These are phyloP conservation scores for Xylaria palmicola DNA, from an alignment of 495 filamentous ascomycete genomes.

Conservation along the genomic window DNA sequence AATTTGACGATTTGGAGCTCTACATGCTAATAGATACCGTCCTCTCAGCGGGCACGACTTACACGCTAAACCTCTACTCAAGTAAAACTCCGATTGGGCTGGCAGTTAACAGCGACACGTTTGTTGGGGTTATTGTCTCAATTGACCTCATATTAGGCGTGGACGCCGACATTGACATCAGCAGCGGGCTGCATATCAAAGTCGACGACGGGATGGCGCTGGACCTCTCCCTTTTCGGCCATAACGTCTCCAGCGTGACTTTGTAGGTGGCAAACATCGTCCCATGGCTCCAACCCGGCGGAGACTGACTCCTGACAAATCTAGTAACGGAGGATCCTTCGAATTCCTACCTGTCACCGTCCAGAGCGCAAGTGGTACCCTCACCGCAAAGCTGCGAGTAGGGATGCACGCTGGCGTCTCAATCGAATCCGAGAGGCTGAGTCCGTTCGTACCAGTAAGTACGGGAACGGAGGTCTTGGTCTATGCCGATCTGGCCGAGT, in stretches of 20 bases:
- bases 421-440: constrained; percentile 23
- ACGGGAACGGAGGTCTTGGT: constrained; percentile 48
- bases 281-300: background rate
- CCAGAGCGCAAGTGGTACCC: constrained; percentile 36
- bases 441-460: constrained; percentile 20
- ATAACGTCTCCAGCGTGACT: constrained; percentile 44
- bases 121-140: constrained; percentile 43
- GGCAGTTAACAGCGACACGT: constrained; percentile 33
- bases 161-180: constrained; percentile 47
- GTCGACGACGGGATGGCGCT: constrained; percentile 46
- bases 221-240: constrained; percentile 44
- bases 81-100: constrained; percentile 46
- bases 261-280: constrained; percentile 35
- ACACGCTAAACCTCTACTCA: constrained; percentile 48
- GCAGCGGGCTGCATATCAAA: constrained; percentile 52
- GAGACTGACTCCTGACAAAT: constrained; percentile 1
- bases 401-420: constrained; percentile 46
- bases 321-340: constrained; percentile 51
- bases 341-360: constrained; percentile 57
- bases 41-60: constrained; percentile 42
- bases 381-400: constrained; percentile 47
- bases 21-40: constrained; percentile 51
- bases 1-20: constrained; percentile 52
- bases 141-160: constrained; percentile 50
- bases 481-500: constrained; percentile 53